Evolutionary conservation across 768 basidiomycete genomes (phyloP).

Genomic region (Kwoniella sp.): DNA sequence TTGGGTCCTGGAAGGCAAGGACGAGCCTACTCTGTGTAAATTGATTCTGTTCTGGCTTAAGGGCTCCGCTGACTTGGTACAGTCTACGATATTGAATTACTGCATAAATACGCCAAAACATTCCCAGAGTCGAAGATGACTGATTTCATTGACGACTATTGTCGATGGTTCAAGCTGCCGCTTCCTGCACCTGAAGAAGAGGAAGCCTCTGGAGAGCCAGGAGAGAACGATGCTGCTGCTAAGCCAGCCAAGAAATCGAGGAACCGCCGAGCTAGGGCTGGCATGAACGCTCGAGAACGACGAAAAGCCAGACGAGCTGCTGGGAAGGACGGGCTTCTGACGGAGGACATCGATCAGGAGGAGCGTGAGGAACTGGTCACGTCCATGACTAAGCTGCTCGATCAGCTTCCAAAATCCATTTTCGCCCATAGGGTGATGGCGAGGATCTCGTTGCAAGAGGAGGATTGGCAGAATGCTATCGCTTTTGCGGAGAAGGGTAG

Average conservation of each 20-base stretch:
- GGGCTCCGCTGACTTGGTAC: too few relatives aligned
- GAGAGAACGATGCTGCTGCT: not conserved
- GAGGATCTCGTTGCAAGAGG: slow-evolving; percentile 63
- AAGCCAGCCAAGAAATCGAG: slow-evolving; percentile 14
- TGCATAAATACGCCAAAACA: slow-evolving; percentile 62
- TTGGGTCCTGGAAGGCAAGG: slow-evolving; percentile 67
- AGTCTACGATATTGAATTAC: slow-evolving; percentile 57
- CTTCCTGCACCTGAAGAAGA: slow-evolving; percentile 53
- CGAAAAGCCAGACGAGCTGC: slow-evolving; percentile 34
- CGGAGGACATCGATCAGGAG: slow-evolving; percentile 48
- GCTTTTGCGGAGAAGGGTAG: slow-evolving; percentile 69
- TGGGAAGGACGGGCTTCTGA: slow-evolving; percentile 31
- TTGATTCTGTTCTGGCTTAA: not conserved
- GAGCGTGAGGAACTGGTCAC: slow-evolving; percentile 61
- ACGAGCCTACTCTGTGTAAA: slow-evolving; percentile 66
- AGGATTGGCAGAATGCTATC: slow-evolving; percentile 70
- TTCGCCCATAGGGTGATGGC: slow-evolving; percentile 65
- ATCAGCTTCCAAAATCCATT: slow-evolving; percentile 57
- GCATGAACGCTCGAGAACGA: slow-evolving; percentile 35
- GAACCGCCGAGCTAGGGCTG: slow-evolving; percentile 10
- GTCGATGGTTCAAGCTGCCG: slow-evolving; percentile 59
- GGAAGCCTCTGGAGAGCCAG: slow-evolving; percentile 29
- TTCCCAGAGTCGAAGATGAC: slow-evolving; percentile 64
- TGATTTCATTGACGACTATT: slow-evolving; percentile 63
- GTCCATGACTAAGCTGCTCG: slow-evolving; percentile 54